Conservation (phyloP, 106 monocot genomes). For the Acorus gramineus region DNA sequence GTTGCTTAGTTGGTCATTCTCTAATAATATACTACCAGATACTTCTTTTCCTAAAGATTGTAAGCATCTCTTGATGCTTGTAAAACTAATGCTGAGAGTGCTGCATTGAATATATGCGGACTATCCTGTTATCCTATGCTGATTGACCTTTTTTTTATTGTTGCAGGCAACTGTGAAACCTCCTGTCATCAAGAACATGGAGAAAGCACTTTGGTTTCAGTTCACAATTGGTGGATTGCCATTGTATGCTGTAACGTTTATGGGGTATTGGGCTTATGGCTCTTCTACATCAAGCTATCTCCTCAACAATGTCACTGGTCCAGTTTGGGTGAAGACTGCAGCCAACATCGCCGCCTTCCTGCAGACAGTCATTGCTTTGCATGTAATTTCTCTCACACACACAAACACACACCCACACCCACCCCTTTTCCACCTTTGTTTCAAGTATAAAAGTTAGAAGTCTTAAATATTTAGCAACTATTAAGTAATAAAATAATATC, state of each 20-base stretch:
- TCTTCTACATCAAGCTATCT: conserved; percentile 20
- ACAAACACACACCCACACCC: too few species aligned
- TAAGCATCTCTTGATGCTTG: too few species aligned
- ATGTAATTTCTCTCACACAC: conserved; percentile 1
- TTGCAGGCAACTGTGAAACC: conserved; percentile 59
- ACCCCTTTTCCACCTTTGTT: too few species aligned
- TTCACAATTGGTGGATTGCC: conserved; percentile 20
- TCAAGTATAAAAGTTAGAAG: too few species aligned
- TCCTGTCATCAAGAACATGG: conserved; percentile 28
- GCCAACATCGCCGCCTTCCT: conserved; percentile 24
- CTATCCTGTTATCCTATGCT: too few species aligned
- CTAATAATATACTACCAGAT: too few species aligned
- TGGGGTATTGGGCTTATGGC: conserved; percentile 34
- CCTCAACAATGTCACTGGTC: conserved; percentile 21
- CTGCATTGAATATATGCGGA: too few species aligned
- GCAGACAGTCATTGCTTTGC: conserved; percentile 23
- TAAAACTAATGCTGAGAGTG: too few species aligned
- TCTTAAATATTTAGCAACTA: too few species aligned
- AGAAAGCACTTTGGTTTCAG: conserved; percentile 25
- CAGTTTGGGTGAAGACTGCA: conserved; percentile 12
- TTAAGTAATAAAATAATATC: too few species aligned
- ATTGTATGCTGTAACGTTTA: conserved; percentile 22
- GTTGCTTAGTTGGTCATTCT: too few species aligned
- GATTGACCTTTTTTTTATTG: not conserved
- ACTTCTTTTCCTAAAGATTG: too few species aligned